Percentiles rank a stretch among this genome's conserved stretches.
These are phyloP conservation scores for Myxozyma udenii DNA, from an alignment of 805 yeast genomes.

Conservation along the genomic window DNA sequence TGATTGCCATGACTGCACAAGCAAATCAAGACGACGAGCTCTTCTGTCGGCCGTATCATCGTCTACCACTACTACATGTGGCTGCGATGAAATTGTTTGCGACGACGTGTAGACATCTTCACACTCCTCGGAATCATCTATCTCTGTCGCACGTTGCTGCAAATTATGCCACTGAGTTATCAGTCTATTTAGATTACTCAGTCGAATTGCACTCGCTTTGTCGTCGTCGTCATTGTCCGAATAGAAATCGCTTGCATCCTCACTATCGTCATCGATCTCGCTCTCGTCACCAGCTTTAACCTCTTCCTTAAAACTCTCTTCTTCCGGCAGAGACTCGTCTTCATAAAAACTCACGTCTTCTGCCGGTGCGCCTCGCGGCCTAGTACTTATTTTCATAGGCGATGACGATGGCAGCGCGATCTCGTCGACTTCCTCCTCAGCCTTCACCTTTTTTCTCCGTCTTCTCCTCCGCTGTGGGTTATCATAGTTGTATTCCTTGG, in stretches of 20 bases:
- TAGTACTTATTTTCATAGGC: too few species aligned
- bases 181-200: neutral
- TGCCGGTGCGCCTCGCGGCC: too few species aligned
- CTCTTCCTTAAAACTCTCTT: neutral
- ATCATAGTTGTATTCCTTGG: neutral
- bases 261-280: conserved; percentile 5
- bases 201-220: neutral
- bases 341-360: conserved; percentile 1
- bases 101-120: too few species aligned
- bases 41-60: neutral
- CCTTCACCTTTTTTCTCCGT: neutral
- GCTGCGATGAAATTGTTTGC: too few species aligned
- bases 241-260: neutral
- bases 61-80: too few species aligned
- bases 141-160: too few species aligned
- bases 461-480: neutral
- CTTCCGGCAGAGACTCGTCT: neutral
- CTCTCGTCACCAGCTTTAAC: neutral
- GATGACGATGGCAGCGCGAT: conserved; percentile 4
- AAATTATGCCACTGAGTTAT: neutral
- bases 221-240: neutral
- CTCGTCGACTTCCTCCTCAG: conserved; percentile 1
- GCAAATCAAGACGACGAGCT: conserved; percentile 1
- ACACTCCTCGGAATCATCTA: too few species aligned
- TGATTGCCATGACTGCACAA: conserved; percentile 5